Evolutionary conservation across 495 filamentous ascomycete species (phyloP), one percentile per base, ranked within the genome.

Genomic region (Echria macrotheca): DNA sequence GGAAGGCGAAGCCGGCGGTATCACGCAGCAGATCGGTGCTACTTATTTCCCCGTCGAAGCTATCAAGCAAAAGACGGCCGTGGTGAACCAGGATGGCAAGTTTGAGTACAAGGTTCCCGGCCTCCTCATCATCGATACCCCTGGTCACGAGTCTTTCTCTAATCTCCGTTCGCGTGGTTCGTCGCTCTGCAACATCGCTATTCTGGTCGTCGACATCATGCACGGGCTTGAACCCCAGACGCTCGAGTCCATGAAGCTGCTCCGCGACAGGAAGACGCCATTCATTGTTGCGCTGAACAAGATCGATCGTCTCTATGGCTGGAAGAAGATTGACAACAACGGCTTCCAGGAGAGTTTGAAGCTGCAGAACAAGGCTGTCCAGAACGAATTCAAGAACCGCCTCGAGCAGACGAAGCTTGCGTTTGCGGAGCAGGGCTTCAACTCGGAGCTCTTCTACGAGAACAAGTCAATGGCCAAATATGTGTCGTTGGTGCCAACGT

Each of bases 201-300:
- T 99, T 64, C 74, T 99, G 50, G 94, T 99, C 18, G 91, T 99
- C 55, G 94, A 99, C 77, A 99, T 99, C 62, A 99, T 99, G 94
- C 94, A 99, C 76, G 94, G 94, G 61, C 81, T 99, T 39, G 94
- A 99, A 67, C 94, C 89, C 12, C 94, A 99, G 66, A 99, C 94
- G 19, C 78, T 97, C 5, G 94, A 99, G 67, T 97, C 94, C 6
- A 96, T 99, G 87, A 84, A 82, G 51, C 69, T 99, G 45, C 81
- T 99, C 28, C 80, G 93, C 59, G 91, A 96, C 59, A 78, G 89
- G 50, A 94, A 90, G 68, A 99, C 94, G 36, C 93, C 94, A 9
- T 99, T 99, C 76, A 95, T 99, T 58, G 94, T 99, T 37, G 94
- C 94, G 2, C 75, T 99, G 55, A 99, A 99, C 80, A 99, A 99